phyloP scores from a whole-genome alignment of 176 grass and related monocot genomes.

The Phoenix dactylifera region DNA sequence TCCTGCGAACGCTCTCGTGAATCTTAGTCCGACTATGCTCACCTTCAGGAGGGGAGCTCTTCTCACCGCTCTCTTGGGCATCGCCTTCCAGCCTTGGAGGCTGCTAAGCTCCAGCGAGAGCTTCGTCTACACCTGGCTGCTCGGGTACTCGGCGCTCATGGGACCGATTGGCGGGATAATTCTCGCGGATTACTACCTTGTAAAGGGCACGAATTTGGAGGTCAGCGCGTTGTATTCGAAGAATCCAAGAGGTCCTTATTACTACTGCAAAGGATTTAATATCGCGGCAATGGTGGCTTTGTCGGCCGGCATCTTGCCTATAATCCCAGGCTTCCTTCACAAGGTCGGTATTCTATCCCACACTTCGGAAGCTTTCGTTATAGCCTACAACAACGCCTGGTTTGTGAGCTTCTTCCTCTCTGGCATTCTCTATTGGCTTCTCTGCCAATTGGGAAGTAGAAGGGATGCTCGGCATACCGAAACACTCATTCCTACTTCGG shows the following conservation, averaged over 20 bases:
- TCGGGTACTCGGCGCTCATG: constrained; percentile 83
- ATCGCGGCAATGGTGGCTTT: constrained; percentile 49
- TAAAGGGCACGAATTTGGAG: constrained; percentile 48
- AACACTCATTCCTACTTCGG: background rate
- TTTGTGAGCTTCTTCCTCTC: constrained; percentile 86
- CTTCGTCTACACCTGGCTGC: constrained; percentile 93
- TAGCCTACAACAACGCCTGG: constrained; percentile 75
- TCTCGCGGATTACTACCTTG: constrained; percentile 76
- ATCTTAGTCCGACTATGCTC: constrained; percentile 62
- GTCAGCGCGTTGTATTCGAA: constrained; percentile 59
- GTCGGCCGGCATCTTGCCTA: constrained; percentile 45
- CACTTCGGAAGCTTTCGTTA: constrained; percentile 24
- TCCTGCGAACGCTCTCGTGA: constrained; percentile 75
- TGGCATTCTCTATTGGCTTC: constrained; percentile 53
- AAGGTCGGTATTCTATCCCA: constrained; percentile 49
- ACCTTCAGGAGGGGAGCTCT: constrained; percentile 70
- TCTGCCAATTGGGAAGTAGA: constrained; percentile 17
- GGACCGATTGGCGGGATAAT: constrained; percentile 72
- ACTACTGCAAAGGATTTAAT: constrained; percentile 66
- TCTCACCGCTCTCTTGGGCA: constrained; percentile 67
- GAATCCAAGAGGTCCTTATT: constrained; percentile 41
- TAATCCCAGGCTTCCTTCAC: constrained; percentile 65
- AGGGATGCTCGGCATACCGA: constrained; percentile 2
- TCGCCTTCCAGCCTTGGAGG: constrained; percentile 86
- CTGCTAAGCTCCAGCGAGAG: constrained; percentile 85